phyloP scores from a whole-genome alignment of 805 yeast species.

The Nakazawaea ernobii region DNA sequence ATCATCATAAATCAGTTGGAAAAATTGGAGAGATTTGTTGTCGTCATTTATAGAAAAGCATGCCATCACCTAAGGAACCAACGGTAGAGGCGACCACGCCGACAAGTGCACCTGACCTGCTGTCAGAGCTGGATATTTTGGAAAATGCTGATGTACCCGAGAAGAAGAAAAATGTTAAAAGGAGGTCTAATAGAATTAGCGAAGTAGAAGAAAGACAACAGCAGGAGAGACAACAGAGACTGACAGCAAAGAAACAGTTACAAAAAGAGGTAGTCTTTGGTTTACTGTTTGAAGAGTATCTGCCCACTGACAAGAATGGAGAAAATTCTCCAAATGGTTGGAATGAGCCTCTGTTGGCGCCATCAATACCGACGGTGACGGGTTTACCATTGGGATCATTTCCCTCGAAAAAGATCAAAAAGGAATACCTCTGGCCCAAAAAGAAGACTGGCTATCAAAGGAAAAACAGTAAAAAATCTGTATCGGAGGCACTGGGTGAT shows the following conservation, averaged over 20 bases:
- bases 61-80: no score
- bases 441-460: constrained; percentile 18
- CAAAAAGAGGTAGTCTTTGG: not conserved
- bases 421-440: constrained; percentile 48
- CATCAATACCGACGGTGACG: constrained; percentile 54
- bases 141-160: not conserved
- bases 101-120: not conserved
- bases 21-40: no score
- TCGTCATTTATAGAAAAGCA: no score
- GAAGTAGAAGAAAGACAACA: constrained; percentile 2
- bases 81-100: no score
- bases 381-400: constrained; percentile 69
- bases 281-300: not conserved
- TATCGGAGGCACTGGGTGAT: not conserved
- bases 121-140: not conserved
- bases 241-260: not conserved
- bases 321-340: constrained; percentile 19
- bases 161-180: not conserved
- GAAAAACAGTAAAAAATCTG: not conserved
- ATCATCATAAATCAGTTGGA: no score
- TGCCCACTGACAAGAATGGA: not conserved
- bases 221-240: not conserved
- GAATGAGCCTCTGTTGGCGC: constrained; percentile 54
- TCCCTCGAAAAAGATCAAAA: constrained; percentile 56
- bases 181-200: constrained; percentile 10